Evolutionary conservation across 2,329 filamentous ascomycete genomes (phyloP).

Genomic region (Paraphoma chrysanthemicola): DNA sequence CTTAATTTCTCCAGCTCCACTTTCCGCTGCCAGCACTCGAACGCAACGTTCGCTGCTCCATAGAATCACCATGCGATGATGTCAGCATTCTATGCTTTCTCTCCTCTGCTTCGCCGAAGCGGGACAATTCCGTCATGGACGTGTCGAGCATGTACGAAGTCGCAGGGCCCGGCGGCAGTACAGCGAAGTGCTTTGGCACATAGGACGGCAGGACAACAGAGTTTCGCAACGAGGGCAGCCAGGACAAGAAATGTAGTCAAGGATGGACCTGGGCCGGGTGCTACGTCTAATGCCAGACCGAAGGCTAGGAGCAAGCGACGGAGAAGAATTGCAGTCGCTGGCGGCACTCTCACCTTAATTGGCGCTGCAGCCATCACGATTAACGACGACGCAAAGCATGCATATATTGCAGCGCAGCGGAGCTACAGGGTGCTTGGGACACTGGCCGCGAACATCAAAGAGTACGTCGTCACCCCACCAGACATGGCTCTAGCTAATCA

Average conservation of each 20-base stretch:
- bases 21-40: not conserved
- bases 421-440: slow-evolving; percentile 79
- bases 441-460: slow-evolving; percentile 83
- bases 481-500: slow-evolving; percentile 15
- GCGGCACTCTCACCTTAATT: slow-evolving; percentile 35
- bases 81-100: slow-evolving; percentile 32
- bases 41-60: not conserved
- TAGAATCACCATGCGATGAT: slow-evolving; percentile 36
- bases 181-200: slow-evolving; percentile 14
- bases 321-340: slow-evolving; percentile 33
- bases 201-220: slow-evolving; percentile 5
- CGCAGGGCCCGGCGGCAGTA: slow-evolving; percentile 25
- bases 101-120: slow-evolving; percentile 33
- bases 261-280: slow-evolving; percentile 7
- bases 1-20: not conserved
- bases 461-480: slow-evolving; percentile 63
- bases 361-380: slow-evolving; percentile 57
- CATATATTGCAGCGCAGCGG: slow-evolving; percentile 76
- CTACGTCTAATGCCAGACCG: not conserved
- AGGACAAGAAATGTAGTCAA: slow-evolving; percentile 5
- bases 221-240: slow-evolving; percentile 20
- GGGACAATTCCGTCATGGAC: slow-evolving; percentile 35
- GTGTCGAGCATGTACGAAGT: slow-evolving; percentile 42
- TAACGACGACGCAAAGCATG: slow-evolving; percentile 74
- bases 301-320: slow-evolving; percentile 29